A percentile compares a stretch with the other conserved stretches of the same genome.
Conservation (phyloP, 2,329 filamentous ascomycete genomes). For the Verticillium nonalfalfae region DNA sequence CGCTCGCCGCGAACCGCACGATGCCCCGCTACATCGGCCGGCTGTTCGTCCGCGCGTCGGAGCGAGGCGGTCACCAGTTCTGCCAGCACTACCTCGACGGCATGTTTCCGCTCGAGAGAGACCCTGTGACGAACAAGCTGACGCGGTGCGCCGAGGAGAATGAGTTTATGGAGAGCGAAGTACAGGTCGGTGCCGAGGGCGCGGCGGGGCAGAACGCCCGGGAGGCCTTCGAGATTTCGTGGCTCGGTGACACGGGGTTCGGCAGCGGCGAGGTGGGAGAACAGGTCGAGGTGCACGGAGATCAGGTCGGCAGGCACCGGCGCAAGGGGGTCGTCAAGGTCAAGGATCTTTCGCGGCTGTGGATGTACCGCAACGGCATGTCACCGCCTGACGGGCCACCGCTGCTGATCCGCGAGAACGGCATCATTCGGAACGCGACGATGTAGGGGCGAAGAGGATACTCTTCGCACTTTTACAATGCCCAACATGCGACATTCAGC, state of each 20-base stretch:
- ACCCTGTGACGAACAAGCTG: constrained; percentile 33
- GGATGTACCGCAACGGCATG: constrained; percentile 55
- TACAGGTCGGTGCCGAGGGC: constrained; percentile 37
- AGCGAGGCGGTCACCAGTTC: constrained; percentile 47
- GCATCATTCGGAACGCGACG: constrained; percentile 27
- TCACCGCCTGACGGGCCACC: constrained; percentile 39
- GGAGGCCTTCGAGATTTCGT: constrained; percentile 42
- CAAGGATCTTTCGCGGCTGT: constrained; percentile 55
- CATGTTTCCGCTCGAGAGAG: constrained; percentile 49
- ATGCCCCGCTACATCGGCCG: constrained; percentile 56
- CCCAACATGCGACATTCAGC: too few relatives aligned
- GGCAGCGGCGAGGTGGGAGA: constrained; percentile 24
- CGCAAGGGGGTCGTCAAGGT: constrained; percentile 38
- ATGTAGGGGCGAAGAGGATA: not conserved
- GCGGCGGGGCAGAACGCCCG: constrained; percentile 35
- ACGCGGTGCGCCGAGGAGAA: constrained; percentile 40
- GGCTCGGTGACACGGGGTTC: constrained; percentile 32
- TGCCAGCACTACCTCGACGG: constrained; percentile 56
- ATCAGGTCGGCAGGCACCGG: constrained; percentile 8
- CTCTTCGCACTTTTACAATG: too few relatives aligned
- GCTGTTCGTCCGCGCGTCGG: constrained; percentile 38
- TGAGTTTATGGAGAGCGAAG: constrained; percentile 54
- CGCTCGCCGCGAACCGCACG: constrained; percentile 21
- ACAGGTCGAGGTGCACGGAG: constrained; percentile 31
- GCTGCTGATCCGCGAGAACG: constrained; percentile 25